These are phyloP conservation scores for Serpula lacrymans DNA, from an alignment of 768 basidiomycete species.

Conservation along the genomic window DNA sequence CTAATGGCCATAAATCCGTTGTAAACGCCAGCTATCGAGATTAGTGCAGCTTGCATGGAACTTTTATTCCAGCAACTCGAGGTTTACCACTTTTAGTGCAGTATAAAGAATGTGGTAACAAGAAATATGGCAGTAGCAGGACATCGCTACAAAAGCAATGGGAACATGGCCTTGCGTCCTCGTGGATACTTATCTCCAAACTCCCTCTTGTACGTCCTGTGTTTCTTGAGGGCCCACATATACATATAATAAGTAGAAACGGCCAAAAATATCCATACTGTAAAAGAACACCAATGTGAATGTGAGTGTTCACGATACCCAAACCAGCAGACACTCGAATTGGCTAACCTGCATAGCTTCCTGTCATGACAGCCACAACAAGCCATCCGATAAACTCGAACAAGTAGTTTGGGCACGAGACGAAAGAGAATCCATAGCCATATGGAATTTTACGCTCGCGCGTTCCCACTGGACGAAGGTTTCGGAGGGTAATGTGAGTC, in stretches of 20 bases:
- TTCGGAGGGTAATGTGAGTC: constrained; percentile 79
- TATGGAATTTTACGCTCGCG: constrained; percentile 79
- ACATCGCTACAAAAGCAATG: constrained; percentile 73
- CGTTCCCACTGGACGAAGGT: constrained; percentile 78
- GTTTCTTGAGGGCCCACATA: constrained; percentile 90
- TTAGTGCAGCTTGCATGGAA: too few species aligned
- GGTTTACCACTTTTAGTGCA: too few species aligned
- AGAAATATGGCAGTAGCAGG: too few species aligned
- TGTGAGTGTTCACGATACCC: neutral
- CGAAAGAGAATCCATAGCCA: constrained; percentile 89
- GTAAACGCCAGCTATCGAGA: too few species aligned
- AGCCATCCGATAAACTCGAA: constrained; percentile 84
- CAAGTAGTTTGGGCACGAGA: constrained; percentile 92
- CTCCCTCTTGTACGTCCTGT: constrained; percentile 85
- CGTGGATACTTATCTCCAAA: constrained; percentile 84
- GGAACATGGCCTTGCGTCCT: constrained; percentile 74
- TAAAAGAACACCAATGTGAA: constrained; percentile 2
- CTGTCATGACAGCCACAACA: constrained; percentile 70
- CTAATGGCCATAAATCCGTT: too few species aligned
- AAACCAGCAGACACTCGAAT: constrained; percentile 9
- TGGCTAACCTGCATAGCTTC: constrained; percentile 70
- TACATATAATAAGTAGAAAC: constrained; percentile 69
- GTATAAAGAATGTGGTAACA: too few species aligned
- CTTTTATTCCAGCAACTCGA: too few species aligned
- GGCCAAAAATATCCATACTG: constrained; percentile 64